These are phyloP conservation scores for Barnettozyma sp. DNA, from an alignment of 805 yeast genomes.

Conservation along the genomic window DNA sequence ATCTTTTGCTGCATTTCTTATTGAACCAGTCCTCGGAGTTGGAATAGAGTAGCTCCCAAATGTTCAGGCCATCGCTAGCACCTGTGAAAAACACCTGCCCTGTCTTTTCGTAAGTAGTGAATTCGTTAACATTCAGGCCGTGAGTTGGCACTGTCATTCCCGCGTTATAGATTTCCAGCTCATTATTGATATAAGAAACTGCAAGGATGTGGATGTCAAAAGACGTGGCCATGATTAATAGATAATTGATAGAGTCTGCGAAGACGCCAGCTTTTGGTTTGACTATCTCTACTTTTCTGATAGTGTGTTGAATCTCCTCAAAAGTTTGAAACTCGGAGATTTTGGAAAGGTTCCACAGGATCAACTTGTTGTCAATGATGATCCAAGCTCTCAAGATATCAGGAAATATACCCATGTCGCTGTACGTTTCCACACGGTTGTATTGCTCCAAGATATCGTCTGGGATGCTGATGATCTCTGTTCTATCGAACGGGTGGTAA, in stretches of 20 bases:
- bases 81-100: constrained; percentile 84
- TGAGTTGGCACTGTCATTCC: constrained; percentile 73
- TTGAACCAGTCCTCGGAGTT: constrained; percentile 83
- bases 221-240: constrained; percentile 75
- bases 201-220: constrained; percentile 73
- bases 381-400: constrained; percentile 83
- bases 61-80: constrained; percentile 63
- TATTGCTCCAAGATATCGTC: constrained; percentile 72
- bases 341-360: constrained; percentile 73
- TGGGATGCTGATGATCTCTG: constrained; percentile 65
- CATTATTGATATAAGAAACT: constrained; percentile 46
- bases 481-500: constrained; percentile 72
- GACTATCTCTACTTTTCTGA: constrained; percentile 68
- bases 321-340: constrained; percentile 68
- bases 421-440: constrained; percentile 54
- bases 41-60: constrained; percentile 85
- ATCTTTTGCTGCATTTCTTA: constrained; percentile 74
- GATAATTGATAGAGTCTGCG: constrained; percentile 64
- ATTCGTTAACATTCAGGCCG: constrained; percentile 65
- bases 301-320: constrained; percentile 75
- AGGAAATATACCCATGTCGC: constrained; percentile 78
- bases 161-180: constrained; percentile 71
- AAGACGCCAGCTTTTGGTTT: constrained; percentile 78
- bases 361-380: constrained; percentile 69
- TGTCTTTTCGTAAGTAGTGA: constrained; percentile 52